Evolutionary conservation across 176 grass and related monocot species (phyloP).

Genomic region (Metroxylon sagu): DNA sequence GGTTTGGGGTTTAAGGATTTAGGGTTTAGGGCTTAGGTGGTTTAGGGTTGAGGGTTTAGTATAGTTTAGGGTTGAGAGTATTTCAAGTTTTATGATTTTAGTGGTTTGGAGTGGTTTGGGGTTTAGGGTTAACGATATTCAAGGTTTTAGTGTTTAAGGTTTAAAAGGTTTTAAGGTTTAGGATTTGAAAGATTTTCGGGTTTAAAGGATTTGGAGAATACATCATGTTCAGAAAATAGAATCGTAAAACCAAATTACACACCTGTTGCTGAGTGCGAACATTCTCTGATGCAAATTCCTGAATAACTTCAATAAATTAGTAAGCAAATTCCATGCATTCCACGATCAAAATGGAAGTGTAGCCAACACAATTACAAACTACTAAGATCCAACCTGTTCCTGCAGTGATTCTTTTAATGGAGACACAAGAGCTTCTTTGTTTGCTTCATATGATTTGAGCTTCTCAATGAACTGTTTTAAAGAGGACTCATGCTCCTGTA

Average conservation of each 20-base stretch:
- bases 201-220: too few species aligned
- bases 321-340: slow-evolving; percentile 10
- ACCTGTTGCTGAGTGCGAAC: slow-evolving; percentile 76
- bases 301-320: slow-evolving; percentile 23
- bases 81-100: too few species aligned
- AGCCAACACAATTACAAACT: background rate
- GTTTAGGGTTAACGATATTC: too few species aligned
- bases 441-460: slow-evolving; percentile 69
- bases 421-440: slow-evolving; percentile 53
- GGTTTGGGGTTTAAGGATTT: too few species aligned
- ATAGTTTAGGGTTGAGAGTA: too few species aligned
- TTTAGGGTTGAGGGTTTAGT: too few species aligned
- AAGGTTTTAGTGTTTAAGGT: too few species aligned
- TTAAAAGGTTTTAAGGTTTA: too few species aligned
- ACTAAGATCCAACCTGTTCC: slow-evolving; percentile 65
- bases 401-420: slow-evolving; percentile 75
- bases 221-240: too few species aligned
- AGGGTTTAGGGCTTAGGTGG: too few species aligned
- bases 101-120: too few species aligned
- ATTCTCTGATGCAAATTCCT: slow-evolving; percentile 89
- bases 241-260: background rate
- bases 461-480: slow-evolving; percentile 74
- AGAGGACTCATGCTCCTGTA: slow-evolving; percentile 55
- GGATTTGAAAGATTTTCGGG: too few species aligned
- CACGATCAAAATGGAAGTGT: slow-evolving; percentile 10